Percentiles rank a stretch among this genome's conserved stretches.
Evolutionary conservation across 2,329 filamentous ascomycete genomes (phyloP).

Genomic region (Claviceps citrina): DNA sequence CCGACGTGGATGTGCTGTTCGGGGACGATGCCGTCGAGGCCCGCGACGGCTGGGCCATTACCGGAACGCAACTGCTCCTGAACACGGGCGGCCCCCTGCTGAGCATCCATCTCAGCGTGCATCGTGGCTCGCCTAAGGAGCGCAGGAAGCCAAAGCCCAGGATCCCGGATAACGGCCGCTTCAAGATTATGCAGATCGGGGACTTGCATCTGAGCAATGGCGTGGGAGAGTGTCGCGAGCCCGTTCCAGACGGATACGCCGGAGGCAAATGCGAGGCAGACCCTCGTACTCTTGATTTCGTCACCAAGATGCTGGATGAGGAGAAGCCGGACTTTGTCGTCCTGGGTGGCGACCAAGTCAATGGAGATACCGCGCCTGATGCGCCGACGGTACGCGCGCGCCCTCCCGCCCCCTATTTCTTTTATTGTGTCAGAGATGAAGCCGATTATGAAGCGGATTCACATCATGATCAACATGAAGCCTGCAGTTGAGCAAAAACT

Average conservation of each 20-base stretch:
- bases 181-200: slow-evolving; percentile 95
- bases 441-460: background rate
- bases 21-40: slow-evolving; percentile 86
- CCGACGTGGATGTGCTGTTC: slow-evolving; percentile 73
- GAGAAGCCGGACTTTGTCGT: slow-evolving; percentile 90
- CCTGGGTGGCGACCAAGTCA: slow-evolving; percentile 85
- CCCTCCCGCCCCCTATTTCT: background rate
- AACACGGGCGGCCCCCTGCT: slow-evolving; percentile 45
- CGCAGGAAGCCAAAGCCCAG: slow-evolving; percentile 55
- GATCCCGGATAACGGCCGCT: slow-evolving; percentile 77
- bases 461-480: no score
- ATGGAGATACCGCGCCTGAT: slow-evolving; percentile 83
- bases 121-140: slow-evolving; percentile 52
- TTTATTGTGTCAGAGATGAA: no score
- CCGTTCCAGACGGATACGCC: slow-evolving; percentile 58
- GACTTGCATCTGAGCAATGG: slow-evolving; percentile 90
- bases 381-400: slow-evolving; percentile 55
- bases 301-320: slow-evolving; percentile 68
- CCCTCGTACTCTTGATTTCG: slow-evolving; percentile 77
- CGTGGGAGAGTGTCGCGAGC: slow-evolving; percentile 68
- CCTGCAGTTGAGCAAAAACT: no score
- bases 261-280: slow-evolving; percentile 80
- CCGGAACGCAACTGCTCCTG: slow-evolving; percentile 57
- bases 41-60: slow-evolving; percentile 68
- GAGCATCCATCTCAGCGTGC: slow-evolving; percentile 61